Evolutionary conservation across 2,329 filamentous ascomycete species (phyloP).

Genomic region (Curvularia sp.): DNA sequence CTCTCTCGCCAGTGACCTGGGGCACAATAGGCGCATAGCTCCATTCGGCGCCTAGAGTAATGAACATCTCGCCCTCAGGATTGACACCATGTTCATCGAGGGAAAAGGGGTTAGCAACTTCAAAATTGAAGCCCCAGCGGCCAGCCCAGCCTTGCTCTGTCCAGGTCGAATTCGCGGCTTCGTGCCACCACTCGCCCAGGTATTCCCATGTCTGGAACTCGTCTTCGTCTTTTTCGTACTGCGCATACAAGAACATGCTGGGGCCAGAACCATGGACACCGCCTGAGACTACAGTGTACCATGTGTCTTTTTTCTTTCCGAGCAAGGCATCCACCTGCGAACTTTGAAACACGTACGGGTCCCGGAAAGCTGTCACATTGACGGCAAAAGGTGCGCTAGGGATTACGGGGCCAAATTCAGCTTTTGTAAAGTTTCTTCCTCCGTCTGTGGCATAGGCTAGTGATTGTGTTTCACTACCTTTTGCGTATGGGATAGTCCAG

Average conservation of each 20-base stretch:
- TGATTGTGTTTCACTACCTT: conserved; percentile 57
- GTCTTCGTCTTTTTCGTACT: conserved; percentile 37
- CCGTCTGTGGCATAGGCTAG: conserved; percentile 54
- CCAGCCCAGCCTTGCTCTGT: conserved; percentile 31
- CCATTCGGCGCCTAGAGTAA: conserved; percentile 56
- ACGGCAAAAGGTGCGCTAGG: conserved; percentile 51
- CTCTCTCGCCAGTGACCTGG: conserved; percentile 50
- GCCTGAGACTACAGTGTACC: conserved; percentile 52
- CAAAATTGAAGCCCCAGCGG: conserved; percentile 55
- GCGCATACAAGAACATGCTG: conserved; percentile 53
- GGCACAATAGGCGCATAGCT: conserved; percentile 51
- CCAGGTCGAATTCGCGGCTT: conserved; percentile 41
- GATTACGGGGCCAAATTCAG: conserved; percentile 51
- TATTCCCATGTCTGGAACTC: conserved; percentile 52
- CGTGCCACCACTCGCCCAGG: conserved; percentile 53
- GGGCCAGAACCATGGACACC: conserved; percentile 53
- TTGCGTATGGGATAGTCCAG: conserved; percentile 57
- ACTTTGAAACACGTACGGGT: conserved; percentile 55
- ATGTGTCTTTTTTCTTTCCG: conserved; percentile 46
- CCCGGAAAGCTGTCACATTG: conserved; percentile 56
- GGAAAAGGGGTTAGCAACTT: conserved; percentile 55
- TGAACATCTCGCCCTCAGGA: conserved; percentile 51
- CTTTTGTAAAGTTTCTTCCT: conserved; percentile 52
- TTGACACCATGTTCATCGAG: conserved; percentile 53
- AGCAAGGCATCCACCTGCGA: conserved; percentile 48